Base-by-base conservation (phyloP, 1,139 yeast species). In the Yamadazyma mexicana region DNA sequence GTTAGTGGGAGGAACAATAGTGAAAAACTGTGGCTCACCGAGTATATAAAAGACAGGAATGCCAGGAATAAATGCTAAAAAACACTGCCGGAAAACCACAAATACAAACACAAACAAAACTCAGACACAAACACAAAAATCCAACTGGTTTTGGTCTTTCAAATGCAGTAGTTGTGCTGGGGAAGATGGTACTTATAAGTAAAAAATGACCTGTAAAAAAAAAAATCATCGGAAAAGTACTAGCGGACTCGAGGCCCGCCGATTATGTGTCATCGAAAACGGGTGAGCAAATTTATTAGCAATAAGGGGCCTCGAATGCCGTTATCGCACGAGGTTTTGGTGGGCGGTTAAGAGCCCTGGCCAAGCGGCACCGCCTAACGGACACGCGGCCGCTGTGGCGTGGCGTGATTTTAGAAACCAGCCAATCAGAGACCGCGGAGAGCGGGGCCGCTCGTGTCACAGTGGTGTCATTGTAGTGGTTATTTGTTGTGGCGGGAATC, bases 11-110 rank as follows among this genome's bases (percentile, higher is more conserved):
- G 8, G 17, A 8, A 4, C 3, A 5, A 17, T n/a, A 7, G 6
- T n/a, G n/a, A n/a, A 17, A 33, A 33, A 33, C 31, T 33, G 36
- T 33, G 36, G 36, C 36, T 10, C 27, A 4, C 12, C 6, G n/a
- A 9, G 16, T 12, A 26, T 26, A n/a, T 20, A 20, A 20, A 20
- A 20, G 22, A 20, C 22, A n/a, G n/a, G n/a, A n/a, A n/a, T n/a
- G n/a, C n/a, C n/a, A n/a, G n/a, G n/a, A n/a, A n/a, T n/a, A n/a
- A n/a, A n/a, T n/a, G n/a, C n/a, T n/a, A n/a, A n/a, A n/a, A n/a
- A n/a, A n/a, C n/a, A n/a, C n/a, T n/a, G n/a, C n/a, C n/a, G n/a
- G n/a, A n/a, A n/a, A n/a, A n/a, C n/a, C n/a, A n/a, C n/a, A n/a
- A n/a, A n/a, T n/a, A n/a, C n/a, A n/a, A n/a, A n/a, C n/a, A n/a